phyloP scores from a whole-genome alignment of 257 asterid species.

The Nicotiana knightiana region DNA sequence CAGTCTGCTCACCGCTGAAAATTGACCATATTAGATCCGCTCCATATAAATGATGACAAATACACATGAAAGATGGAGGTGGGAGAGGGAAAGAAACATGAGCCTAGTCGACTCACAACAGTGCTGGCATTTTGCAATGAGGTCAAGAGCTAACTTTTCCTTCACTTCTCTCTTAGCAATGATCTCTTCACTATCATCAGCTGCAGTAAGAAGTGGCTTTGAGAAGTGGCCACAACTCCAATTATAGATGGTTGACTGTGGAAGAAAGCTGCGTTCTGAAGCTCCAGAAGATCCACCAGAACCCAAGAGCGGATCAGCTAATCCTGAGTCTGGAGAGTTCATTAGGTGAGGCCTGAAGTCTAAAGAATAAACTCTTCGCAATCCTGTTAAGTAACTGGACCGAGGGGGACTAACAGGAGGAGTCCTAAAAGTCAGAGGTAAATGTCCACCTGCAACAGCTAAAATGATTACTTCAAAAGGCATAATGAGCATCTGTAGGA shows the following conservation, averaged over 20 bases:
- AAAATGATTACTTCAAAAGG: not conserved
- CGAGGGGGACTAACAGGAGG: constrained; percentile 99
- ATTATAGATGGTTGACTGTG: constrained; percentile 78
- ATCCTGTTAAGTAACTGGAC: constrained; percentile 72
- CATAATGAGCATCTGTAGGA: not conserved
- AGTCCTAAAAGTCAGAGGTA: constrained; percentile 84
- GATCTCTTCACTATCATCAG: constrained; percentile 76
- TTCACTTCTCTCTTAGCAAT: constrained; percentile 77
- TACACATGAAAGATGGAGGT: not conserved
- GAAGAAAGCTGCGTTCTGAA: constrained; percentile 86
- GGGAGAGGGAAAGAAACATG: not conserved
- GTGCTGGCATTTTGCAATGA: constrained; percentile 78
- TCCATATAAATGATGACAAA: constrained; percentile 1
- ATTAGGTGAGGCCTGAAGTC: constrained; percentile 88
- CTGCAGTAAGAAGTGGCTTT: constrained; percentile 83
- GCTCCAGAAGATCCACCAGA: constrained; percentile 59
- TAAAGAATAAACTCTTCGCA: constrained; percentile 91
- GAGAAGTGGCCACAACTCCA: constrained; percentile 99
- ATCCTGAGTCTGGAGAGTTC: constrained; percentile 82
- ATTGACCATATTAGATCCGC: not conserved
- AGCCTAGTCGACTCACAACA: constrained; percentile 46
- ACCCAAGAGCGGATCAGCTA: constrained; percentile 89
- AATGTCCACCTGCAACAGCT: constrained; percentile 45
- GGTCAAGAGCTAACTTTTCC: constrained; percentile 75
- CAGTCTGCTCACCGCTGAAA: constrained; percentile 71